Conservation (phyloP, 2,329 filamentous ascomycete genomes). For the Ophiocordyceps camponoti-floridani region DNA sequence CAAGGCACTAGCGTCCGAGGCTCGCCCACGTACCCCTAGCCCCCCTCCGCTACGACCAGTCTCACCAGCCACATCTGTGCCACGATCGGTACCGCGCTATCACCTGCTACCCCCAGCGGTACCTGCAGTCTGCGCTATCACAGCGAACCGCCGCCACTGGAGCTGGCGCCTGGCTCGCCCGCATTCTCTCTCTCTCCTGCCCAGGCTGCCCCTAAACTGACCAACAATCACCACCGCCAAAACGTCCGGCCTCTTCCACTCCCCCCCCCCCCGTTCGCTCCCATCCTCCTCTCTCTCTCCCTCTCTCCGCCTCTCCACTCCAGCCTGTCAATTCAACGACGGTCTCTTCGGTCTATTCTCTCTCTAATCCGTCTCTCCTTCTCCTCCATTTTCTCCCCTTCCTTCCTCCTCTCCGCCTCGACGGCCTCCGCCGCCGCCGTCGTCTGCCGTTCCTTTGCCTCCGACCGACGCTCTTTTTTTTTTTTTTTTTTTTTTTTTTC, state of each 20-base stretch:
- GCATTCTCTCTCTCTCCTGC: conserved; percentile 1
- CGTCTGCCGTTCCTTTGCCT: neutral
- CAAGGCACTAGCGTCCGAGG: too few relatives aligned
- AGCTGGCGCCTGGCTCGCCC: neutral
- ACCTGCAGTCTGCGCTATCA: neutral
- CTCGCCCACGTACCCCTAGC: too few relatives aligned
- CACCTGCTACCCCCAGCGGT: neutral
- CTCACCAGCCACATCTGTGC: too few relatives aligned
- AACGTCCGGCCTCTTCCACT: conserved; percentile 1
- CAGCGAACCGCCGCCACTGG: neutral
- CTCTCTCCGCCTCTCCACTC: conserved; percentile 17
- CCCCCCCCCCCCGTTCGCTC: conserved; percentile 3
- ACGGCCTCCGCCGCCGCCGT: neutral
- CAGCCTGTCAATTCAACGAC: conserved; percentile 10
- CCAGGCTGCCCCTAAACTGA: conserved; percentile 1
- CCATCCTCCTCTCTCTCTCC: conserved; percentile 12
- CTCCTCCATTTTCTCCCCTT: conserved; percentile 3
- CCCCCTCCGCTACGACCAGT: too few relatives aligned
- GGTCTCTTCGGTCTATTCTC: neutral
- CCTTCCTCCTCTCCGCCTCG: neutral
- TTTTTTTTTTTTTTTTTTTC: too few relatives aligned
- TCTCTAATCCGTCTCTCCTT: too few relatives aligned
- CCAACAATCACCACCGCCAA: conserved; percentile 5
- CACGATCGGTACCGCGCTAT: neutral
- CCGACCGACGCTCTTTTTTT: neutral